Base-by-base conservation (phyloP, 2,329 filamentous ascomycete species). In the Ophiognomonia clavigignenti-juglandacearum region DNA sequence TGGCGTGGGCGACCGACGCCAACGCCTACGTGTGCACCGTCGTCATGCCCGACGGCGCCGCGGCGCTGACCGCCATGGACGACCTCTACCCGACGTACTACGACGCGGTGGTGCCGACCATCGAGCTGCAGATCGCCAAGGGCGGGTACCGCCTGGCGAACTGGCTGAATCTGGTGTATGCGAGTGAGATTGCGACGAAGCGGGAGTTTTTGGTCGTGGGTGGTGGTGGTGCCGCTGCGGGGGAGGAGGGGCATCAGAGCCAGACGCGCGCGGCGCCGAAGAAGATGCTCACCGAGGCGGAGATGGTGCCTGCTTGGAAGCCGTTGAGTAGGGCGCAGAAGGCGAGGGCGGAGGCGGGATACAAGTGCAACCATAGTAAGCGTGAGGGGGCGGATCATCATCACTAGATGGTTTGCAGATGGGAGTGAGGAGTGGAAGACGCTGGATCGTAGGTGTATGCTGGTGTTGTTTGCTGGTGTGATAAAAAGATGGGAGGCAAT, bases 61-160 rank as follows among this genome's bases (percentile, higher is more conserved):
- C 58, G 24, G 69, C 60, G 3, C 58, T 71, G 9, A 57, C 64
- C 40, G 34, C 31, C 1, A 62, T 60, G 2, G 53, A 59, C 47
- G 69, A 73, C 47, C 54, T 74, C 47, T 63, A 62, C 42, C 70
- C 67, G 0, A 59, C 60, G 18, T 74, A 75, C 56, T 74, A 70
- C 50, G 61, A 67, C 4, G 56, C 54, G 0, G 69, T 65, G 11
- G 59, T 66, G 42, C 61, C 58, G 38, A 66, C 66, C 44, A 61
- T 75, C 38, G 66, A 75, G 54, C 50, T 68, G 39, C 64, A 72
- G 54, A 59, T 77, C 56, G 72, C 72, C 3, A 70, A 56, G 66
- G 56, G 72, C 62, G 3, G 73, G 64, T 54, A 53, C 24, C 55
- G 61, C 10, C 41, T 63, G 4, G 61, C 51, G 4, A 61, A 62